phyloP scores from a whole-genome alignment of 2,329 filamentous ascomycete species.

The Cercospora brassicicola region DNA sequence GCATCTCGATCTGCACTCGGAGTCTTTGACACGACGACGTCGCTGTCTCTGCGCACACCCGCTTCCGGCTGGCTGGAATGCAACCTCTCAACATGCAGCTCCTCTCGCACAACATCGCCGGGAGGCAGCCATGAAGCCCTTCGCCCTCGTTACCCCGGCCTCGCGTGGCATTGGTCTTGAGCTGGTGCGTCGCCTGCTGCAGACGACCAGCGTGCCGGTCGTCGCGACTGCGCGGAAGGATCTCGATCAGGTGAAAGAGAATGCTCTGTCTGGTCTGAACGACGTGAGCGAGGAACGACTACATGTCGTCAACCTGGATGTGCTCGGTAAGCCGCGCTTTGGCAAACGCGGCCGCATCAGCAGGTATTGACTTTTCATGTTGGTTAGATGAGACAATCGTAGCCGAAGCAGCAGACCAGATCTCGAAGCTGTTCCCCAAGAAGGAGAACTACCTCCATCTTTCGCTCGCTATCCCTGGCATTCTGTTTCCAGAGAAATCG shows the following conservation, averaged over 20 bases:
- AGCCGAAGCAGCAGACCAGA: constrained; percentile 52
- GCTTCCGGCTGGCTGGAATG: background rate
- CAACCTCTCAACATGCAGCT: background rate
- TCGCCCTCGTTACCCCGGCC: constrained; percentile 58
- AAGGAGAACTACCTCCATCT: constrained; percentile 63
- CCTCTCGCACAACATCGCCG: background rate
- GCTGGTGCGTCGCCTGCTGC: constrained; percentile 59
- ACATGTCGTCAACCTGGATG: constrained; percentile 56
- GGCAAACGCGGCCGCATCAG: background rate
- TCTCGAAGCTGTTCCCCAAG: constrained; percentile 36
- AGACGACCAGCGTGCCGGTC: constrained; percentile 58
- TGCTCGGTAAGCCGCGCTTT: constrained; percentile 50
- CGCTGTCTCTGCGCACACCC: background rate
- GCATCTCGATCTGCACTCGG: background rate
- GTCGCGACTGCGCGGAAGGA: constrained; percentile 62
- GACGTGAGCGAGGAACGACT: constrained; percentile 51
- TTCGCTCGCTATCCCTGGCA: constrained; percentile 67
- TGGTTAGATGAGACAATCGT: constrained; percentile 63
- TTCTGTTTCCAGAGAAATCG: constrained; percentile 72
- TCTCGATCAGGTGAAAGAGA: constrained; percentile 50
- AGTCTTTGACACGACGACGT: constrained; percentile 12
- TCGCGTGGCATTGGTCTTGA: constrained; percentile 65
- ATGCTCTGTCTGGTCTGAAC: constrained; percentile 53
- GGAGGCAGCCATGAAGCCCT: constrained; percentile 44
- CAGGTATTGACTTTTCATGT: background rate